A percentile compares a stretch with the other conserved stretches of the same genome.
Evolutionary conservation across 768 basidiomycete genomes (phyloP).

Genomic region (Lentinula detonsa): DNA sequence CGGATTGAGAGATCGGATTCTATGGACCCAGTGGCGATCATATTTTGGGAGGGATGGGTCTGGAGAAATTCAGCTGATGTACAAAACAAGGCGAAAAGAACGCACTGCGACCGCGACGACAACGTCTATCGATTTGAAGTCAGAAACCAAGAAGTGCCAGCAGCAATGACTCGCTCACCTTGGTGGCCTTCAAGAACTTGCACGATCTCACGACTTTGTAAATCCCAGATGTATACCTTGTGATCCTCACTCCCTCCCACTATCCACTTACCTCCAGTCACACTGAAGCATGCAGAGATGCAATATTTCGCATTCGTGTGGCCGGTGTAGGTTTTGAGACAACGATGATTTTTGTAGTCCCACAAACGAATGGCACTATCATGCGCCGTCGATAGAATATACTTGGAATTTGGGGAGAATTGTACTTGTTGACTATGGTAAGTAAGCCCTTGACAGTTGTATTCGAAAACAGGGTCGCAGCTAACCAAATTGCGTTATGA

Average conservation of each 20-base stretch:
- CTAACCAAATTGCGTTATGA: conserved; percentile 76
- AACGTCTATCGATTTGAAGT: conserved; percentile 38
- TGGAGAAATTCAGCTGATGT: conserved; percentile 19
- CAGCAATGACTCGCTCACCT: conserved; percentile 32
- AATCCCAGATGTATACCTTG: conserved; percentile 87
- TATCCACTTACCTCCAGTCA: conserved; percentile 86
- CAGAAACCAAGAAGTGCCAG: not conserved
- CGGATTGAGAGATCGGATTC: conserved; percentile 79
- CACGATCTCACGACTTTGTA: conserved; percentile 81
- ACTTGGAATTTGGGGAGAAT: conserved; percentile 95
- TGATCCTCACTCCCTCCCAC: conserved; percentile 89
- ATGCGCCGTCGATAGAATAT: conserved; percentile 89
- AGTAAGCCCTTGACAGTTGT: not conserved
- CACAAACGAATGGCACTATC: conserved; percentile 91
- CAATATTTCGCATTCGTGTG: conserved; percentile 82
- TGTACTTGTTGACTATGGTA: conserved; percentile 72
- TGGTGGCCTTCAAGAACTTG: conserved; percentile 75
- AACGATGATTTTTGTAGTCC: conserved; percentile 90
- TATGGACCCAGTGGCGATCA: conserved; percentile 84
- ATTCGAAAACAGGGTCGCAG: too few relatives aligned
- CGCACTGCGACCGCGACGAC: conserved; percentile 77
- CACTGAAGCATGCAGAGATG: conserved; percentile 78
- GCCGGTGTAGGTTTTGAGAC: conserved; percentile 85
- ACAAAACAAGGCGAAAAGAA: conserved; percentile 5
- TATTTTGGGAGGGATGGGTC: conserved; percentile 84